Evolutionary conservation across 768 basidiomycete species (phyloP).

Genomic region (Leucocoprinus leucothites): DNA sequence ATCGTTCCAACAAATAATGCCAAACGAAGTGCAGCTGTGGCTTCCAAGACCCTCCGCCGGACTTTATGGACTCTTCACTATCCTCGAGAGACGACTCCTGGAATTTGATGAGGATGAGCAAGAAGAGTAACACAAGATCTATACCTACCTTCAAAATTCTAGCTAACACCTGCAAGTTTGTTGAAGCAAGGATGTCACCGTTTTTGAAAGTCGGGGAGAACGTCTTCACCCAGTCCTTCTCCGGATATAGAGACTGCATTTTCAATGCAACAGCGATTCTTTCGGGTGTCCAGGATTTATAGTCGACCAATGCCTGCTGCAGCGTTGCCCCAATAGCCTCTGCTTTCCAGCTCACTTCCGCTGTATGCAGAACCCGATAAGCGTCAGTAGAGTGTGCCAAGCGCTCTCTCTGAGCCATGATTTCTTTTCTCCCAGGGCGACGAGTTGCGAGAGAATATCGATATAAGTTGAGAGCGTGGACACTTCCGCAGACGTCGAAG

Average conservation of each 20-base stretch:
- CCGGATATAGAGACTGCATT: constrained; percentile 58
- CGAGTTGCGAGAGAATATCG: constrained; percentile 54
- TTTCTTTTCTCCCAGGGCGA: constrained; percentile 76
- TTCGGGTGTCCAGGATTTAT: constrained; percentile 77
- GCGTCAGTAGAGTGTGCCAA: constrained; percentile 77
- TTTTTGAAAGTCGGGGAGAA: constrained; percentile 77
- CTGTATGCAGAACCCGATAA: constrained; percentile 58
- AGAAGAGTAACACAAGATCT: background rate
- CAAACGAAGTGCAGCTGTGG: constrained; percentile 92
- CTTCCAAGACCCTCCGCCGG: constrained; percentile 68
- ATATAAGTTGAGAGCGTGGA: constrained; percentile 61
- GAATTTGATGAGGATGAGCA: constrained; percentile 7
- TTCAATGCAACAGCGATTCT: constrained; percentile 80
- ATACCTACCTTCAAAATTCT: constrained; percentile 72
- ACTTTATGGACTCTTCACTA: constrained; percentile 47
- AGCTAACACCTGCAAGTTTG: constrained; percentile 74
- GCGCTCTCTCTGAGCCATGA: constrained; percentile 89
- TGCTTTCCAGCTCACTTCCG: constrained; percentile 67
- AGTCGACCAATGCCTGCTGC: constrained; percentile 50
- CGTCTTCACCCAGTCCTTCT: constrained; percentile 63
- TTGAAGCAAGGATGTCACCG: constrained; percentile 58
- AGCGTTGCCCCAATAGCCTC: constrained; percentile 54
- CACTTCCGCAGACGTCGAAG: constrained; percentile 47
- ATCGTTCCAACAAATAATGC: constrained; percentile 75
- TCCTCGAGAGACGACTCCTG: constrained; percentile 62